Conservation (phyloP, 192 early-diverging fungal genomes). For the Physocladia obscura region DNA sequence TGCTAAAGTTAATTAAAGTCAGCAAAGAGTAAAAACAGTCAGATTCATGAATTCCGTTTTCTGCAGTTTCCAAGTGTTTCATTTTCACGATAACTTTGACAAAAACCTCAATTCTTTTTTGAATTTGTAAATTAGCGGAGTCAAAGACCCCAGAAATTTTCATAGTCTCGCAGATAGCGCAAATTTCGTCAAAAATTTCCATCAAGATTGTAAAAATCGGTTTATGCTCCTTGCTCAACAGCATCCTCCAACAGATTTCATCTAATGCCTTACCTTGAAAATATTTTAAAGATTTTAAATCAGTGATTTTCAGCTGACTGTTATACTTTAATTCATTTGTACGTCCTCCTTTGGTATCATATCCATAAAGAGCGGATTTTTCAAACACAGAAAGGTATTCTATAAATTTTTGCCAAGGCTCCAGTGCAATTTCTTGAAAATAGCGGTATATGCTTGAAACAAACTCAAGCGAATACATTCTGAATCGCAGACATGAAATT, state of each 20-base stretch:
- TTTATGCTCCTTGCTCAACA: slow-evolving; percentile 5
- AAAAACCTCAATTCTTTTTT: slow-evolving; percentile 8
- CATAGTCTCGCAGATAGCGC: not conserved
- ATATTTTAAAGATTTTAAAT: slow-evolving; percentile 6
- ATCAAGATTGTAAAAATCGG: not conserved
- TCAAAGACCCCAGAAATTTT: not conserved
- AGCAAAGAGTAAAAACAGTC: not conserved
- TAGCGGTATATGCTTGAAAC: slow-evolving; percentile 8
- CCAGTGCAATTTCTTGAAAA: slow-evolving; percentile 17
- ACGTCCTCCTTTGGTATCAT: not conserved
- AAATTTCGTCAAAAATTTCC: slow-evolving; percentile 5
- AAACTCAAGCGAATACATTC: slow-evolving; percentile 17
- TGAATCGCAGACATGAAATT: slow-evolving; percentile 2
- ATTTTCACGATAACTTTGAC: slow-evolving; percentile 12
- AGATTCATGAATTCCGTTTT: too few relatives aligned
- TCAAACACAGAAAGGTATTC: not conserved
- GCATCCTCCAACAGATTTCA: not conserved
- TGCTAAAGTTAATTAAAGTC: not conserved
- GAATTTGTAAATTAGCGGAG: not conserved
- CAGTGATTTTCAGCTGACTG: not conserved
- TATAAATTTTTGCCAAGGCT: slow-evolving; percentile 10
- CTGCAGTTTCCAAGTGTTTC: slow-evolving; percentile 24
- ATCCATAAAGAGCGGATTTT: not conserved
- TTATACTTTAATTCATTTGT: not conserved
- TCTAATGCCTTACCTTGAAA: not conserved